Conservation (phyloP, 2,329 filamentous ascomycete genomes). For the Pseudopyrenochaeta lycopersici region DNA sequence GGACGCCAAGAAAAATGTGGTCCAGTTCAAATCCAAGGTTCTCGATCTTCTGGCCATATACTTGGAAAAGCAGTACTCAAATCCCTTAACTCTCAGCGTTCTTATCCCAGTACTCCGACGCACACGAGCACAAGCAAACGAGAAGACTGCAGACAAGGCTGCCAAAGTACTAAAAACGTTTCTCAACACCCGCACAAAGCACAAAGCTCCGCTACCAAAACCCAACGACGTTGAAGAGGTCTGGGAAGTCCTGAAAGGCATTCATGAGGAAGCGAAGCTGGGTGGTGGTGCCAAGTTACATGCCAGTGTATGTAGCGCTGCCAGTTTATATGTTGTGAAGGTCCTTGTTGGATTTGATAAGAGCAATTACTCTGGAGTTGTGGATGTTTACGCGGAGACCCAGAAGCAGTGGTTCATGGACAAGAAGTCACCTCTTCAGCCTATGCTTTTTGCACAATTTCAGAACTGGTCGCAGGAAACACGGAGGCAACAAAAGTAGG, state of each 20-base stretch:
- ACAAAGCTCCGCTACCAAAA: slow-evolving; percentile 55
- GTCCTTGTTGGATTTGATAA: slow-evolving; percentile 63
- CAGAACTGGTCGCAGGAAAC: slow-evolving; percentile 53
- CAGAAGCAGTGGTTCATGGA: slow-evolving; percentile 56
- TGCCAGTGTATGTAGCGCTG: slow-evolving; percentile 76
- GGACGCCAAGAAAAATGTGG: slow-evolving; percentile 85
- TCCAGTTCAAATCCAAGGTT: slow-evolving; percentile 95
- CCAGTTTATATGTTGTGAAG: slow-evolving; percentile 73
- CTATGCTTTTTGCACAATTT: slow-evolving; percentile 58
- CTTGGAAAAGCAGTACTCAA: slow-evolving; percentile 78
- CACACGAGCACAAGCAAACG: slow-evolving; percentile 78
- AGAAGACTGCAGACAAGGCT: slow-evolving; percentile 77
- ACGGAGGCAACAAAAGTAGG: slow-evolving; percentile 36
- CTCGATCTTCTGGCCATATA: slow-evolving; percentile 89
- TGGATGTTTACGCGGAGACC: slow-evolving; percentile 54
- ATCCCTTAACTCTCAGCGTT: slow-evolving; percentile 72
- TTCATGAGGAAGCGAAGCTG: slow-evolving; percentile 74
- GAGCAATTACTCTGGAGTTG: slow-evolving; percentile 48
- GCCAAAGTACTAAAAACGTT: slow-evolving; percentile 76
- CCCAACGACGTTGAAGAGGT: slow-evolving; percentile 56
- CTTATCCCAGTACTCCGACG: slow-evolving; percentile 80
- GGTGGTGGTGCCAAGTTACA: slow-evolving; percentile 74
- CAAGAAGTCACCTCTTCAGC: slow-evolving; percentile 52
- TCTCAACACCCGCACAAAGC: slow-evolving; percentile 68
- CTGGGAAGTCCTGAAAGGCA: slow-evolving; percentile 67